phyloP scores from a whole-genome alignment of 108 stramenopile genomes.

The Epithemia pelagica region DNA sequence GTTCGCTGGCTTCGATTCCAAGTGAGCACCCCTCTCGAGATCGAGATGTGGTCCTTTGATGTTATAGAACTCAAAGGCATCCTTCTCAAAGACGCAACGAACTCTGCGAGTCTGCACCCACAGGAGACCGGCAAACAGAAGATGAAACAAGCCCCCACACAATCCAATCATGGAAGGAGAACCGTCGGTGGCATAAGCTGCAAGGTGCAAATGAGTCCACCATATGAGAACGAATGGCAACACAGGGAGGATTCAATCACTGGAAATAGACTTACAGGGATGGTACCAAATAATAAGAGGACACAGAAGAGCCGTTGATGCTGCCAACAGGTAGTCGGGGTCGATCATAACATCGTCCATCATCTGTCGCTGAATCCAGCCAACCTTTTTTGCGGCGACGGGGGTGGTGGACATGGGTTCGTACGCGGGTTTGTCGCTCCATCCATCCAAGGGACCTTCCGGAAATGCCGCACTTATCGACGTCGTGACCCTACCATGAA shows the following conservation, averaged over 20 bases:
- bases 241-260: no score
- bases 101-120: conserved; percentile 55
- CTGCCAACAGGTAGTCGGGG: conserved; percentile 30
- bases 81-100: conserved; percentile 64
- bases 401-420: conserved; percentile 4
- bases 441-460: background rate
- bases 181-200: conserved; percentile 14
- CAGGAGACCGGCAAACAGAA: conserved; percentile 49
- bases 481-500: background rate
- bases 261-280: conserved; percentile 52
- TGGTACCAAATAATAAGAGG: conserved; percentile 44
- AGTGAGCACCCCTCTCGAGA: conserved; percentile 30
- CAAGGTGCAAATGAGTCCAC: background rate
- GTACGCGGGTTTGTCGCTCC: background rate
- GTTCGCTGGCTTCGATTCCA: conserved; percentile 49
- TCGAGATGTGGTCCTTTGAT: conserved; percentile 34
- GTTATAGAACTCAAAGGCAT: conserved; percentile 47
- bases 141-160: conserved; percentile 40
- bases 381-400: background rate
- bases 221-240: background rate
- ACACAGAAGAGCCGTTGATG: conserved; percentile 19
- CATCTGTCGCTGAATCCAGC: conserved; percentile 10
- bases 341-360: conserved; percentile 33
- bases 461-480: background rate
- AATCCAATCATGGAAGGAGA: conserved; percentile 36